Evolutionary conservation across 2,329 filamentous ascomycete species (phyloP).

Genomic region (Pestalotiopsis fici): DNA sequence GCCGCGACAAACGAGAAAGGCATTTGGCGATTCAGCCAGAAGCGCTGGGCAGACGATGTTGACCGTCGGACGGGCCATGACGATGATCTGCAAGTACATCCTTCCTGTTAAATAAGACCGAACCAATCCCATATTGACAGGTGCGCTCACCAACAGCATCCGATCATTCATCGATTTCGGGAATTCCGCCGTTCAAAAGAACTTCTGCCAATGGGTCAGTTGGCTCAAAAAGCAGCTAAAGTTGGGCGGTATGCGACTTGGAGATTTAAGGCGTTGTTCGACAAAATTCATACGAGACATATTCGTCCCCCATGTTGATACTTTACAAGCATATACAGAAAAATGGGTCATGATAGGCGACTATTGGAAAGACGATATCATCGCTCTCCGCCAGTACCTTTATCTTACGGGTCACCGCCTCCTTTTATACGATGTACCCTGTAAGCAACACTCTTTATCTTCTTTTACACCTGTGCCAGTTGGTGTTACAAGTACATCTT

Average conservation of each 20-base stretch:
- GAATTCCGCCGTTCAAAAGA: background rate
- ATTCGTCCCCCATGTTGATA: background rate
- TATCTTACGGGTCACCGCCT: background rate
- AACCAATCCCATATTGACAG: background rate
- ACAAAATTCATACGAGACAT: background rate
- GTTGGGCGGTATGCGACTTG: background rate
- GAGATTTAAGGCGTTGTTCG: background rate
- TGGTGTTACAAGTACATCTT: too few species aligned
- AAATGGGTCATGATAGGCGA: background rate
- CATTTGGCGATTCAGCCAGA: conserved; percentile 58
- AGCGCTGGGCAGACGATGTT: conserved; percentile 58
- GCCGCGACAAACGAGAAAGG: conserved; percentile 53
- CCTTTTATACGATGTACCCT: too few species aligned
- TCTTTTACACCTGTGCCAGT: too few species aligned
- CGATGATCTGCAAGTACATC: background rate
- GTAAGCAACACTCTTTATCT: too few species aligned
- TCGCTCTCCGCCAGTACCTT: background rate
- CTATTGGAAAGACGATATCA: background rate
- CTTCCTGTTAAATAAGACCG: too few species aligned
- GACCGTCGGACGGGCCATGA: conserved; percentile 34
- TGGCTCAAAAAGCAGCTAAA: background rate
- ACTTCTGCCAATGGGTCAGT: background rate
- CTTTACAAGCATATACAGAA: too few species aligned
- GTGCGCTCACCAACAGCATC: background rate
- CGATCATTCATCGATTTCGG: background rate